Evolutionary conservation across 2,329 filamentous ascomycete genomes (phyloP), one percentile per base, ranked within the genome.

Genomic region (Cladosporium sp.): DNA sequence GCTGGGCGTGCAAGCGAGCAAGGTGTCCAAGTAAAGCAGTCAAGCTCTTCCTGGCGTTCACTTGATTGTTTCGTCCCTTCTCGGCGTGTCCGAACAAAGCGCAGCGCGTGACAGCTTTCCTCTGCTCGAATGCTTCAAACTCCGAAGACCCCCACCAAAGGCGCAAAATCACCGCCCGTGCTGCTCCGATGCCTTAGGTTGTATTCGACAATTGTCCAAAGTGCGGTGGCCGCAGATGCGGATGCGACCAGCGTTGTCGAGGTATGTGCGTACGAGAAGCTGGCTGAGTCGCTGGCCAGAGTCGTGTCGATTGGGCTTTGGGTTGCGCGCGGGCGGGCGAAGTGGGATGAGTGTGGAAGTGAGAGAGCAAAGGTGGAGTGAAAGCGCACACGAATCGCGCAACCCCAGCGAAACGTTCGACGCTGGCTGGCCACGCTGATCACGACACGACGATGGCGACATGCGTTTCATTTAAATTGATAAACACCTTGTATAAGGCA

Each of bases 321-420:
- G 17, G 28, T 43, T 25, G 47, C 45, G 37, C 15, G 19, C 25
- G 28, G 6, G 17, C 51, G 49, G 20, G 11, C 37, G 40, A 45
- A 47, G 52, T 55, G 52, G 52, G 52, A 55, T 55, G 52, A 30
- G 39, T 38, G 36, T 25, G 34, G 20, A 38, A 19, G 30, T 34
- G 30, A 34, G 30, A 25, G 17, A 45, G 14, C 42, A 11, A 45
- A 47, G 30, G 50, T 55, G 51, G 51, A 55, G 51, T 45, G 20
- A 30, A 25, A 22, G 20, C n/a, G 25, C 28, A 22, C 39, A 25
- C 42, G 39, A 42, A 42, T 42, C 39, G 42, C 25, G 22, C 43
- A 30, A 25, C 42, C 42, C 43, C 42, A 47, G 43, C 43, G 42
- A 45, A 45, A 22, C 40, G 22, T n/a, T 30, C 42, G 5, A 28